phyloP scores from a whole-genome alignment of 768 basidiomycete genomes.

The Mycena polygramma region DNA sequence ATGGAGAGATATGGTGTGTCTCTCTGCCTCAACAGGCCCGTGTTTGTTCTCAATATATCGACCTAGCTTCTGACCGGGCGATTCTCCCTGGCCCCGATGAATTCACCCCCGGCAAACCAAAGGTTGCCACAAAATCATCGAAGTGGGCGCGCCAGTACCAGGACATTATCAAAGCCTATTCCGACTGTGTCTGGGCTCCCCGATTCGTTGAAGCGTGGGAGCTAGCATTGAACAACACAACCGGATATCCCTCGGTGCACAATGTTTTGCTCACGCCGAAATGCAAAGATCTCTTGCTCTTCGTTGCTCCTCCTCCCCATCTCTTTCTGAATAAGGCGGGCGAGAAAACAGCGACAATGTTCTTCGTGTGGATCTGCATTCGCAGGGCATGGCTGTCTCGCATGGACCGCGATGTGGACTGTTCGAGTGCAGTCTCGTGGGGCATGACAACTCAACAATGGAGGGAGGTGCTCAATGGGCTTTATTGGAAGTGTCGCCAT shows the following conservation, averaged over 20 bases:
- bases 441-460: conserved; percentile 15
- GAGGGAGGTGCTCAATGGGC: conserved; percentile 7
- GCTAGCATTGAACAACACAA: background rate
- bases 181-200: background rate
- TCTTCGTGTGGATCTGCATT: conserved; percentile 25
- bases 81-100: no score
- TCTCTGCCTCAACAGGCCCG: no score
- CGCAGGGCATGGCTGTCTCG: conserved; percentile 1
- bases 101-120: no score
- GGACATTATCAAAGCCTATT: background rate
- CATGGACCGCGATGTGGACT: background rate
- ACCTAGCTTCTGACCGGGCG: conserved; percentile 4
- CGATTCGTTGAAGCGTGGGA: background rate
- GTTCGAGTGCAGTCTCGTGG: background rate
- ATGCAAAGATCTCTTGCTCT: background rate
- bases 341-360: background rate
- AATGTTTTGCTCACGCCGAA: background rate
- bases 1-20: conserved; percentile 23
- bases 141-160: conserved; percentile 10
- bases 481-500: conserved; percentile 12
- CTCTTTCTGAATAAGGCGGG: background rate
- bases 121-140: background rate
- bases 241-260: conserved; percentile 2
- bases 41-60: no score
- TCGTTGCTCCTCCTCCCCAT: conserved; percentile 1